These are phyloP conservation scores for Usnea hakonensis DNA, from an alignment of 495 filamentous ascomycete genomes.

Conservation along the genomic window DNA sequence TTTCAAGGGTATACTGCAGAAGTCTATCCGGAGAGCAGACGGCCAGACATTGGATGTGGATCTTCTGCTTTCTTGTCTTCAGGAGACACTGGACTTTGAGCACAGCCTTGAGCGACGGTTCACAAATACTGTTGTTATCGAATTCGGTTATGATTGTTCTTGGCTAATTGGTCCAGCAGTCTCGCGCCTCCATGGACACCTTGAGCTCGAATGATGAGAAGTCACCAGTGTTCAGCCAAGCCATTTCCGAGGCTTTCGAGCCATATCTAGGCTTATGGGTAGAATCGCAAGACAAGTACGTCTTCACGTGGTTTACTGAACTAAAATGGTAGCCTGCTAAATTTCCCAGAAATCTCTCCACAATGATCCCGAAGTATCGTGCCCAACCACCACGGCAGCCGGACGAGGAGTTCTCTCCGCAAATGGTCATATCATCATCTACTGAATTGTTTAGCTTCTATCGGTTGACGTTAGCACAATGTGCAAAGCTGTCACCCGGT, in stretches of 20 bases:
- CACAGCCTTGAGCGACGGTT: constrained; percentile 84
- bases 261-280: constrained; percentile 97
- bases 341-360: constrained; percentile 50
- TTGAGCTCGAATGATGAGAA: constrained; percentile 73
- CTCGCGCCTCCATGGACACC: constrained; percentile 86
- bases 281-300: constrained; percentile 85
- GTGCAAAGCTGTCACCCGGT: constrained; percentile 89
- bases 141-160: background rate
- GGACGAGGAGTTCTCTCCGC: constrained; percentile 87
- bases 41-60: constrained; percentile 87
- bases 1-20: constrained; percentile 85
- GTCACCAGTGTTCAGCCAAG: constrained; percentile 73
- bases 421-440: constrained; percentile 85
- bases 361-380: constrained; percentile 83
- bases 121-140: constrained; percentile 42
- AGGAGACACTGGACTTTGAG: constrained; percentile 97
- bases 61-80: constrained; percentile 79
- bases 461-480: constrained; percentile 81
- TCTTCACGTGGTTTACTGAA: constrained; percentile 60
- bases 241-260: constrained; percentile 95
- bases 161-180: constrained; percentile 12
- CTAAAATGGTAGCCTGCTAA: background rate
- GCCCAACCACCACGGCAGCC: constrained; percentile 68
- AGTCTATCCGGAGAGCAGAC: constrained; percentile 68
- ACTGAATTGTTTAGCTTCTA: constrained; percentile 98